Percentiles rank a stretch among this genome's conserved stretches.
phyloP scores from a whole-genome alignment of 495 filamentous ascomycete species.

The Trichoderma erinaceum region DNA sequence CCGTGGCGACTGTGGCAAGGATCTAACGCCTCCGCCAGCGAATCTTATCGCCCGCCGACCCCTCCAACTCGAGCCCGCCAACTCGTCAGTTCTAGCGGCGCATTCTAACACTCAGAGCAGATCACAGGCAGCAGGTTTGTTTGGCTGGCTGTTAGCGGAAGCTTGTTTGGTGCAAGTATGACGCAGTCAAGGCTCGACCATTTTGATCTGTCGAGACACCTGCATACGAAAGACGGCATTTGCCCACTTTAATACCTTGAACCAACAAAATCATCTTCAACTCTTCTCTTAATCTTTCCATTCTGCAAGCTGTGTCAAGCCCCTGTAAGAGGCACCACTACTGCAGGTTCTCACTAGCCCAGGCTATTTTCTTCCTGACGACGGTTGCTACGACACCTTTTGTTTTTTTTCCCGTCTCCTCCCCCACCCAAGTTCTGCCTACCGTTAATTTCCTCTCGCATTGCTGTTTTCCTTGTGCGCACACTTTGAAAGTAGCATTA shows the following conservation, averaged over 20 bases:
- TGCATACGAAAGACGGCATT: no score
- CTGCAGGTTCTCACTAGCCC: not conserved
- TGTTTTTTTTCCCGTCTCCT: not conserved
- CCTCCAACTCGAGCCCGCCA: not conserved
- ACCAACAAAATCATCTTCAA: not conserved
- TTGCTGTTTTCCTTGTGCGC: not conserved
- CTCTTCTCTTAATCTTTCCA: not conserved
- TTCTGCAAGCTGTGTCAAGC: no score
- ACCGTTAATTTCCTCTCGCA: not conserved
- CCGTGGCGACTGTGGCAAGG: slow-evolving; percentile 3
- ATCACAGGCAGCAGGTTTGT: no score
- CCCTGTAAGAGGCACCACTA: not conserved
- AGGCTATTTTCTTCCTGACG: not conserved
- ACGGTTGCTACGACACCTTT: slow-evolving; percentile 11
- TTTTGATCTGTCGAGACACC: not conserved
- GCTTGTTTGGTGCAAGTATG: slow-evolving; percentile 6
- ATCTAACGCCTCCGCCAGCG: not conserved
- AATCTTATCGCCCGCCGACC: not conserved
- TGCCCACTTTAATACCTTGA: not conserved
- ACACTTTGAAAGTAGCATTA: not conserved
- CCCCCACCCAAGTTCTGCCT: not conserved
- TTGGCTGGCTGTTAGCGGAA: not conserved
- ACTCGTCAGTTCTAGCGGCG: not conserved
- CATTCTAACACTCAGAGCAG: no score
- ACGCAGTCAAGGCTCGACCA: not conserved